Base-by-base conservation (phyloP, 108 stramenopile genomes). In the Pseudonitzschia multistriata region DNA sequence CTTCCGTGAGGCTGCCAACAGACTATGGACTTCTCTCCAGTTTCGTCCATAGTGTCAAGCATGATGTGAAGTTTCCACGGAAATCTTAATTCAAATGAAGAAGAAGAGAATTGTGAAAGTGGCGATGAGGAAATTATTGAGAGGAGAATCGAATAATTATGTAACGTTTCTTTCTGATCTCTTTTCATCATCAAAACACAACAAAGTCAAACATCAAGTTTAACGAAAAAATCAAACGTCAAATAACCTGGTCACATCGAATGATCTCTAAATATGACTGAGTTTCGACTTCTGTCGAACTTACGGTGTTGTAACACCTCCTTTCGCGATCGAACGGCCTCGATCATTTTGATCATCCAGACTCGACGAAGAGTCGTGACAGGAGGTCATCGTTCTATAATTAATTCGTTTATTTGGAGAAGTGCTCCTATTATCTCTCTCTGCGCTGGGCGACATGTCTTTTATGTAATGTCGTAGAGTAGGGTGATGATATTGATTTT, bases 1-100 rank as follows among this genome's bases (percentile, higher is more conserved):
- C 86, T 72, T 15, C 92, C 92, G 63, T 90, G 88, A 31, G 88
- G 78, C 40, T 80, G 82, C 91, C 91, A 93, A 0, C 81, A 85
- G 15, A 93, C 83, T 31, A 92, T 81, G 33, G 71, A 68, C 50
- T 71, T 69, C 25, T 68, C 60, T 29, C 68, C 70, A 17, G 67
- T 56, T 15, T 50, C 15, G 22, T 62, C 74, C 67, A 74, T 72
- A 3, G 70, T 60, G 34, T 74, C 79, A 19, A 80, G 66, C 79
- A 80, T 80, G 37, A 70, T 69, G 49, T 80, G 79, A 37, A 80
- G 66, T 56, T 80, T 80, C 79, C 79, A 80, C 13, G 73, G 79
- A 34, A 80, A 80, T 64, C 63, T 64, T 7, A 10, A 40, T 24
- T 42, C 21, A 0, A 35, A n/a, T 0, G 25, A 61, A 35, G 10